These are phyloP conservation scores for Blastobotrys illinoisensis DNA, from an alignment of 1,139 yeast genomes.

Conservation along the genomic window DNA sequence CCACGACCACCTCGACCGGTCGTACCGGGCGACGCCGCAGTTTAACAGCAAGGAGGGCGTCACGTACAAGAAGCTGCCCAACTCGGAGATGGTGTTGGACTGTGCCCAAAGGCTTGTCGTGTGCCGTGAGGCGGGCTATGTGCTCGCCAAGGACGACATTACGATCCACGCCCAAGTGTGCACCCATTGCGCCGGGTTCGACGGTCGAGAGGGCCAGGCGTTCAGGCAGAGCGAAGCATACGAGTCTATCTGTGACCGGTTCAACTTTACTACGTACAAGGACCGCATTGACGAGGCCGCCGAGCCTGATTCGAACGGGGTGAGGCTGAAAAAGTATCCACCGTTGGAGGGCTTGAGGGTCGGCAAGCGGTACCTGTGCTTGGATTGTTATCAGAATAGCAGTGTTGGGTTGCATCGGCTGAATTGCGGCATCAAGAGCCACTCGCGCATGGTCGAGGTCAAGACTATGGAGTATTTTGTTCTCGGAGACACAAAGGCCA, in stretches of 20 bases:
- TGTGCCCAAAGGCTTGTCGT: conserved; percentile 2
- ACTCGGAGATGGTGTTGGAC: conserved; percentile 3
- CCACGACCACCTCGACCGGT: neutral
- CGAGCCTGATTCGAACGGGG: neutral
- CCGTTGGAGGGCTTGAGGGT: conserved; percentile 3
- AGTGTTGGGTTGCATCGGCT: neutral
- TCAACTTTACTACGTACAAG: neutral
- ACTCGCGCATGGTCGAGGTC: neutral
- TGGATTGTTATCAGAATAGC: neutral
- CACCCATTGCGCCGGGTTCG: neutral
- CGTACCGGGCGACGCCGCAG: neutral
- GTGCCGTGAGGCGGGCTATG: conserved; percentile 4
- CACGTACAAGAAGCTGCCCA: neutral
- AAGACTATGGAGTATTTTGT: conserved; percentile 6
- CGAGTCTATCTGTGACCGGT: neutral
- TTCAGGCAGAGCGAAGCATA: neutral
- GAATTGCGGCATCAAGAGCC: neutral
- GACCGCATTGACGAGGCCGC: neutral
- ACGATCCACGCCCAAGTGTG: conserved; percentile 3
- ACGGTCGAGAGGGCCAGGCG: neutral
- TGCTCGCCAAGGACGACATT: conserved; percentile 2
- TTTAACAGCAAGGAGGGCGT: neutral
- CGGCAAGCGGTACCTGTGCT: neutral
- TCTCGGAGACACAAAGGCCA: conserved; percentile 6
- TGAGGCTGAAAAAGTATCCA: neutral